A percentile compares a stretch with the other conserved stretches of the same genome.
phyloP scores from a whole-genome alignment of 1,284 basidiomycete genomes.

The Thecaphora thlaspeos region DNA sequence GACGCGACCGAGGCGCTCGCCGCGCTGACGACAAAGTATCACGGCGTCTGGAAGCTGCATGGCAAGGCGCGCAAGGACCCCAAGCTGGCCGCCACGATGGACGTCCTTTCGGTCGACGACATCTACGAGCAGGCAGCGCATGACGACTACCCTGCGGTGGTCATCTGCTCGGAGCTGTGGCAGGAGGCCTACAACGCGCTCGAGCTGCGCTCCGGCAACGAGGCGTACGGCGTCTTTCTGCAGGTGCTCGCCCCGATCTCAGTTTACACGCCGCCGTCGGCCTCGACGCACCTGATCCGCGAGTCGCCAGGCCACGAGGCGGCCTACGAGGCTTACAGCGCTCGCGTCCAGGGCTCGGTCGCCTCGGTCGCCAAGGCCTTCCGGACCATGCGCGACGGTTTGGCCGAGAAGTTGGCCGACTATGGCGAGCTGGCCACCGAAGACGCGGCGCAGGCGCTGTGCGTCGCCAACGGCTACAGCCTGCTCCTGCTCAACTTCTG shows the following conservation, averaged over 20 bases:
- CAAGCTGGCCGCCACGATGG: neutral
- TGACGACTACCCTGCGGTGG: conserved; percentile 15
- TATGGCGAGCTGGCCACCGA: conserved; percentile 32
- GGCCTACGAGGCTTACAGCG: conserved; percentile 27
- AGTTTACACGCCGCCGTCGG: conserved; percentile 24
- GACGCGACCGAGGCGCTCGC: conserved; percentile 20
- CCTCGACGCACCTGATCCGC: conserved; percentile 35
- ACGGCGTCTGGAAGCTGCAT: conserved; percentile 7
- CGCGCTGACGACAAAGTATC: conserved; percentile 15
- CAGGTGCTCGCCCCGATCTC: conserved; percentile 25
- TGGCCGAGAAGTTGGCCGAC: conserved; percentile 28
- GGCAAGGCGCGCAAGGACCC: neutral
- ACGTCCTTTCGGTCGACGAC: conserved; percentile 5
- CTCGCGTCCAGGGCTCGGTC: conserved; percentile 25
- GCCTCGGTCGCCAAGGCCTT: conserved; percentile 25
- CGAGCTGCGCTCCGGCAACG: conserved; percentile 4
- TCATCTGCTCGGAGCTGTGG: conserved; percentile 36
- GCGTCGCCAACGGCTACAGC: conserved; percentile 25
- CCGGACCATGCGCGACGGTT: conserved; percentile 19
- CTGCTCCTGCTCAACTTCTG: conserved; percentile 40
- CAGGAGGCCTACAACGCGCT: conserved; percentile 29
- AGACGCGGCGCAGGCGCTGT: conserved; percentile 33
- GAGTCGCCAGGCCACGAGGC: conserved; percentile 8
- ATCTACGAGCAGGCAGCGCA: conserved; percentile 17
- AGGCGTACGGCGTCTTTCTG: conserved; percentile 28